Evolutionary conservation across 768 basidiomycete species (phyloP), one percentile per base, ranked within the genome.

Genomic region (Crassisporium funariophilum): DNA sequence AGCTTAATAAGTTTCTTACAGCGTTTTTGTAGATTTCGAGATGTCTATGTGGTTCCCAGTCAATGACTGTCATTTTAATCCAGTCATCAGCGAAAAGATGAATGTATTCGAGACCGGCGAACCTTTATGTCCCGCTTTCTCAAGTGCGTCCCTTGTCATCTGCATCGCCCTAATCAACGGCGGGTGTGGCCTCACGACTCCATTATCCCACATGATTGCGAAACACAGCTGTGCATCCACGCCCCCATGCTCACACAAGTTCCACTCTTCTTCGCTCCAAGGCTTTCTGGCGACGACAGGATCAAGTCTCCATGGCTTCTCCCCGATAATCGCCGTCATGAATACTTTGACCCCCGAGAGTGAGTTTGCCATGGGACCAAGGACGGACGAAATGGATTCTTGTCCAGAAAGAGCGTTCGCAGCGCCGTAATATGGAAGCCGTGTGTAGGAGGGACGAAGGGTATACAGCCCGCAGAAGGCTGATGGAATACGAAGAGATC

Each of bases 11-110:
- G 19, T 22, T 12, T 47, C 65, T 13, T 47, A 73, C 74, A 20
- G 70, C 66, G 49, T 69, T 71, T 48, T 74, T 68, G 47, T 69
- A 69, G 10, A 85, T 73, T 50, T 79, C 77, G 13, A 67, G 55
- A 52, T 86, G 82, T 12, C 79, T 70, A 47, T 77, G 69, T 0
- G 78, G 74, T 34, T 75, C 59, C 85, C 86, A 89, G 37, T 84
- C 78, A 40, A 88, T 74, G 4, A 88, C 88, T 86, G 40, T 35
- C 12, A 15, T 36, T n/a, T n/a, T 17, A 24, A 16, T 6, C 31
- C 19, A 17, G 16, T 17, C 12, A 16, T 29, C 35, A 35, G 44
- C 37, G 23, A 65, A 60, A 4, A 6, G 8, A 24, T 12, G 10
- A 27, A 17, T 16, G 25, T 21, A 17, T 7, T 17, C 16, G 17